phyloP scores from a whole-genome alignment of 179 eudicot species.

The Silene coronaria region DNA sequence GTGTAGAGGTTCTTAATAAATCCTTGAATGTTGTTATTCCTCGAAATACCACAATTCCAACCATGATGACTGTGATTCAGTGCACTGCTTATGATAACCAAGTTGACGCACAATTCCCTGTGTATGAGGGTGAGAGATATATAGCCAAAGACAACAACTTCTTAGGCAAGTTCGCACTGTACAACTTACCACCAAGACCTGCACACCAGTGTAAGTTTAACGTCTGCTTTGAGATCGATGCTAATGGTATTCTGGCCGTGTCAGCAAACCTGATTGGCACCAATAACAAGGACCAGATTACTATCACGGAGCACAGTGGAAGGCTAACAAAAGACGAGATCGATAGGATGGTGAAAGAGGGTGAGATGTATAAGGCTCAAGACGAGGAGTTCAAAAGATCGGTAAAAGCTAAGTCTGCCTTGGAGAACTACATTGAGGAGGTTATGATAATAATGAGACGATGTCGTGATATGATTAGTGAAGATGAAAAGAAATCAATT shows the following conservation, averaged over 20 bases:
- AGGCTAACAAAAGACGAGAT: not conserved
- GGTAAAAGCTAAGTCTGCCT: not conserved
- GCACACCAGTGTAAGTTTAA: not conserved
- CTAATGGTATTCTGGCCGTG: not conserved
- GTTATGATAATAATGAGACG: not conserved
- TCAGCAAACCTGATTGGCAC: not conserved
- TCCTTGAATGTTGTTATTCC: slow-evolving; percentile 5
- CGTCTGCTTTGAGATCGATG: not conserved
- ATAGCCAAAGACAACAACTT: not conserved
- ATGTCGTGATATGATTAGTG: not conserved
- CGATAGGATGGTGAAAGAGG: slow-evolving; percentile 6
- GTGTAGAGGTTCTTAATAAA: not conserved
- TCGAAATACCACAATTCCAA: slow-evolving; percentile 15
- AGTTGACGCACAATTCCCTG: not conserved
- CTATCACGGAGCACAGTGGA: not conserved
- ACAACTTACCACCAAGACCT: slow-evolving; percentile 8
- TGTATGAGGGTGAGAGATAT: not conserved
- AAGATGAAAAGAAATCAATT: slow-evolving; percentile 15
- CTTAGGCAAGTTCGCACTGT: not conserved
- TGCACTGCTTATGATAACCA: not conserved
- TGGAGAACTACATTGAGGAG: not conserved
- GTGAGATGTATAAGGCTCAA: slow-evolving; percentile 14
- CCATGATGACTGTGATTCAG: not conserved
- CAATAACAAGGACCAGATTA: not conserved
- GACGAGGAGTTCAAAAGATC: slow-evolving; percentile 22